Conservation (phyloP, 805 yeast species). For the Candida stauntonica region DNA sequence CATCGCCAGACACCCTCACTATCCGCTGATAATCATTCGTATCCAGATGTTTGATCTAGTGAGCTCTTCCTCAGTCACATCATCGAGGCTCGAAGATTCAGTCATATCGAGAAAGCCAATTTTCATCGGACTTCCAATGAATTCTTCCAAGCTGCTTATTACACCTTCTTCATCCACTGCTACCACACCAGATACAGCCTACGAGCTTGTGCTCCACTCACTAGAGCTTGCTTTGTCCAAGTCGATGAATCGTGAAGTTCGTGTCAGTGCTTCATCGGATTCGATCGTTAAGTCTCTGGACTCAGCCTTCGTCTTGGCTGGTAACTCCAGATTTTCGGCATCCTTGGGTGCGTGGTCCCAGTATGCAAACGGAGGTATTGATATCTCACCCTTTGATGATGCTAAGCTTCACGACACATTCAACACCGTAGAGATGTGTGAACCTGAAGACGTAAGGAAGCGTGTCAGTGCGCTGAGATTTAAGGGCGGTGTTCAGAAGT, state of each 20-base stretch:
- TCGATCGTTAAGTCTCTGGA: constrained; percentile 41
- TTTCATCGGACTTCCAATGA: constrained; percentile 62
- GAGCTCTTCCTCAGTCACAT: not conserved
- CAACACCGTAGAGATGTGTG: constrained; percentile 8
- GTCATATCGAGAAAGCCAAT: constrained; percentile 54
- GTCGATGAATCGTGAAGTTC: constrained; percentile 38
- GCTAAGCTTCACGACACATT: constrained; percentile 38
- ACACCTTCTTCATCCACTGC: constrained; percentile 19
- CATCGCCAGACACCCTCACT: constrained; percentile 58
- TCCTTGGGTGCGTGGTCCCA: constrained; percentile 71
- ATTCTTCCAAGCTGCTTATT: constrained; percentile 47
- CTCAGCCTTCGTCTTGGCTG: constrained; percentile 49
- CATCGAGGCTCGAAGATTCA: constrained; percentile 1
- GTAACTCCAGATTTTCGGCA: constrained; percentile 56
- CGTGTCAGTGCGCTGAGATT: constrained; percentile 53
- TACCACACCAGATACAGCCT: constrained; percentile 37
- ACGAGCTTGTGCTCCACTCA: constrained; percentile 55
- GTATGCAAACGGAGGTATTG: constrained; percentile 65
- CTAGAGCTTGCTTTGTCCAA: constrained; percentile 49
- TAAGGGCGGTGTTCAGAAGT: constrained; percentile 48
- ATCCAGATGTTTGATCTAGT: constrained; percentile 62
- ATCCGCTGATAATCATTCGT: constrained; percentile 57
- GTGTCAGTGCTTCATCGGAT: constrained; percentile 16
- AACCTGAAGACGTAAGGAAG: constrained; percentile 27
- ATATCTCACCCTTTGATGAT: constrained; percentile 56